Evolutionary conservation across 2,329 filamentous ascomycete genomes (phyloP).

Genomic region (Plectosphaerella sp.): DNA sequence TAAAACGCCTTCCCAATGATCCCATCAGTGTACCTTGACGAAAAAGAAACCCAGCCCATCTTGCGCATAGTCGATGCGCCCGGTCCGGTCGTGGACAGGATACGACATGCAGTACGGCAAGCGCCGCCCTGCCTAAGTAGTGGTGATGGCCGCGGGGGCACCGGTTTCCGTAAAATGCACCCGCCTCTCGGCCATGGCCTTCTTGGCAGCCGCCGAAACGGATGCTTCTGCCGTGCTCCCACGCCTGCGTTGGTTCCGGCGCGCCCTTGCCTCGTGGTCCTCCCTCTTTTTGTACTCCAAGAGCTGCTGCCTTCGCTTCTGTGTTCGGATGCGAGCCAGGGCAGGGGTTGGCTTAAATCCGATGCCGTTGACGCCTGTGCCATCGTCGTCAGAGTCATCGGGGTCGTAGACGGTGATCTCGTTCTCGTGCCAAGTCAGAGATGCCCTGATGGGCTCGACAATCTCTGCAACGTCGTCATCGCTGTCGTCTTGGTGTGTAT

Average conservation of each 20-base stretch:
- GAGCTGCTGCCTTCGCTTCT: constrained; percentile 57
- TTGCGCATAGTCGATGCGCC: too few relatives aligned
- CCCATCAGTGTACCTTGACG: too few relatives aligned
- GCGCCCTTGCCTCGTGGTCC: constrained; percentile 54
- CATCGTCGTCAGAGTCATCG: constrained; percentile 62
- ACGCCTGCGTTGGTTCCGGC: constrained; percentile 47
- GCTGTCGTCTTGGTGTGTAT: constrained; percentile 11
- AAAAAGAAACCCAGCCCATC: too few relatives aligned
- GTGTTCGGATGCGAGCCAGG: constrained; percentile 51
- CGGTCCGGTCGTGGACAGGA: too few relatives aligned
- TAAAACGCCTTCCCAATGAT: too few relatives aligned
- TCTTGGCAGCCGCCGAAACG: constrained; percentile 3
- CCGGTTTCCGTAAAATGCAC: constrained; percentile 38
- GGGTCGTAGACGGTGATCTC: constrained; percentile 65
- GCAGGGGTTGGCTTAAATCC: constrained; percentile 62
- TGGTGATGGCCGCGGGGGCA: constrained; percentile 7
- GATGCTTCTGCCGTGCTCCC: constrained; percentile 19
- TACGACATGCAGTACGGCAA: too few relatives aligned
- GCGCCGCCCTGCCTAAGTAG: background rate
- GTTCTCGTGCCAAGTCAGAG: constrained; percentile 63
- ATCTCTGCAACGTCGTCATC: constrained; percentile 29
- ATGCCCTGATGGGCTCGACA: constrained; percentile 50
- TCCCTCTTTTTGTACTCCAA: constrained; percentile 58
- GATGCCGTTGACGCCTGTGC: constrained; percentile 63
- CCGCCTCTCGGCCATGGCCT: constrained; percentile 21